Base-by-base conservation (phyloP, 2,329 filamentous ascomycete species). In the Paraphoma chrysanthemicola region DNA sequence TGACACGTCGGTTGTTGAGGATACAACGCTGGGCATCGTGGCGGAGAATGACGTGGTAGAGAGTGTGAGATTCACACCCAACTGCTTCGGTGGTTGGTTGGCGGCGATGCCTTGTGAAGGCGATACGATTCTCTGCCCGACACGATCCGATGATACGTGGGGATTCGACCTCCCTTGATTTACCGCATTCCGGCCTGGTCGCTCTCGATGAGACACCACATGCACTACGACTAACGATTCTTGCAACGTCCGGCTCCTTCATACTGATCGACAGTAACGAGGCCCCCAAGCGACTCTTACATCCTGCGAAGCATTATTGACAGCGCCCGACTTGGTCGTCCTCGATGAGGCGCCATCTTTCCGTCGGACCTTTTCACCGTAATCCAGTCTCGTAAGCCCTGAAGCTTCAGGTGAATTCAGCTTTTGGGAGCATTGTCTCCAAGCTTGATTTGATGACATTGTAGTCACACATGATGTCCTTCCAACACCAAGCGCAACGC, bases 1-100 rank as follows among this genome's bases (percentile, higher is more conserved):
- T 54, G 55, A 57, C 36, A 56, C 55, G 51, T 54, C 53, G 41
- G 55, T 47, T 62, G 53, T 56, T 62, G 55, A 50, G 53, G 23
- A 41, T 36, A 38, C 47, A 51, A 58, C 46, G 53, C 47, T 53
- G 53, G 39, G 38, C 33, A 36, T 51, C 31, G 44, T 51, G 50
- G 30, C 33, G 54, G 36, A 30, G n/a, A 44, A 46, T 48, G 33
- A 18, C 30, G 31, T 50, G 44, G 44, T 54, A 23, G 33, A 46
- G 44, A 42, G 38, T 47, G 43, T 31, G 50, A 42, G 49, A 17
- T 42, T 46, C 14, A 45, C 52, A 42, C n/a, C n/a, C 12, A 17
- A 33, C 44, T 43, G 44, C 16, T 18, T 18, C 39, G 36, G 36
- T 44, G 29, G 44, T 33, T 42, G 18, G 23, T 36, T 43, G 33